phyloP scores from a whole-genome alignment of 108 stramenopile species.

The Cylindrotheca fusiformis region DNA sequence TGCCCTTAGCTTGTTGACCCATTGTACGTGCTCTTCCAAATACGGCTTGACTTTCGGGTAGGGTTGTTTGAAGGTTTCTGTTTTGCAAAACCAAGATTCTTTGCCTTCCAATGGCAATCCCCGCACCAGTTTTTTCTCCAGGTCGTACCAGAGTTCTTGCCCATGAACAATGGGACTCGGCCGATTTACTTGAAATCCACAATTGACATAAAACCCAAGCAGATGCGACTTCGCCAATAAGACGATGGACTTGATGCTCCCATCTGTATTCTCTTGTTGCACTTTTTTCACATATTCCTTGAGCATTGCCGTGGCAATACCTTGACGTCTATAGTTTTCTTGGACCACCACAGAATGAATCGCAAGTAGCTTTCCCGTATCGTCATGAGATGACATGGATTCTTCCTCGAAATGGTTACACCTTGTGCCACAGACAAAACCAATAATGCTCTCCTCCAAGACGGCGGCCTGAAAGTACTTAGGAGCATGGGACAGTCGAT shows the following conservation, averaged over 20 bases:
- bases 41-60: constrained; percentile 46
- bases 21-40: constrained; percentile 48
- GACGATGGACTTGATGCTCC: constrained; percentile 34
- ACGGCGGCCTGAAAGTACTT: constrained; percentile 36
- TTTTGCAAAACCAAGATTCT: constrained; percentile 63
- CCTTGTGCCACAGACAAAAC: constrained; percentile 77
- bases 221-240: constrained; percentile 68
- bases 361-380: constrained; percentile 61
- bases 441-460: constrained; percentile 47
- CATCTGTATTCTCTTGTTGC: constrained; percentile 10
- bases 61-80: constrained; percentile 46
- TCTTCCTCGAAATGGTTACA: constrained; percentile 56
- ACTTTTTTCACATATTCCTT: constrained; percentile 43
- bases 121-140: constrained; percentile 24
- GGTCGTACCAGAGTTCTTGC: constrained; percentile 77
- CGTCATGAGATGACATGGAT: constrained; percentile 63
- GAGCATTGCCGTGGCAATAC: constrained; percentile 51
- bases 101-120: constrained; percentile 15
- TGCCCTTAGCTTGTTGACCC: constrained; percentile 34
- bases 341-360: constrained; percentile 78
- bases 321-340: constrained; percentile 38
- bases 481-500: constrained; percentile 38
- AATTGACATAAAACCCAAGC: constrained; percentile 68
- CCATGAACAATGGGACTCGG: constrained; percentile 75
- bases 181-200: constrained; percentile 65